Conservation (phyloP, 495 filamentous ascomycete species). For the Trichocladium uniseriatum region DNA sequence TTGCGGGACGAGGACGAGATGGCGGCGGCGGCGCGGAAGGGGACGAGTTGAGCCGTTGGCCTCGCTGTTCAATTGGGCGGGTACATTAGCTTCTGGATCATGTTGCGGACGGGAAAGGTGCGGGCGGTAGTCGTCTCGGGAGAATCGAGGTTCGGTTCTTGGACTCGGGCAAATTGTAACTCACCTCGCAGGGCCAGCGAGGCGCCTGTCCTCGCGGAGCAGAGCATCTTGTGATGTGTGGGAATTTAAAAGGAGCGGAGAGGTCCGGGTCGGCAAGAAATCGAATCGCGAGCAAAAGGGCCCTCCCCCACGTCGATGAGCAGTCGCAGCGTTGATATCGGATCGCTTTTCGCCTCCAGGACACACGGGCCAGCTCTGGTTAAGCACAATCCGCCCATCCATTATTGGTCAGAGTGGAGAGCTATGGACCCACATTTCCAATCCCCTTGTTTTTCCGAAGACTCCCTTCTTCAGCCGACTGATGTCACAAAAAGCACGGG, state of each 20-base stretch:
- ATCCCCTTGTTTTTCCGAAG: conserved; percentile 2
- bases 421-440: neutral
- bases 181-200: conserved; percentile 63
- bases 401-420: conserved; percentile 15
- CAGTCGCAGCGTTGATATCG: conserved; percentile 19
- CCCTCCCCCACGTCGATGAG: conserved; percentile 10
- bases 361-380: conserved; percentile 9
- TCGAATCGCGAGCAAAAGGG: conserved; percentile 11
- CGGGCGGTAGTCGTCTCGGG: neutral
- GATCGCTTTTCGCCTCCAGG: conserved; percentile 26
- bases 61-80: conserved; percentile 39
- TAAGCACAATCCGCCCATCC: conserved; percentile 10
- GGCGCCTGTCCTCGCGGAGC: conserved; percentile 54
- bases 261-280: conserved; percentile 11
- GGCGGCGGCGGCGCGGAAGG: conserved; percentile 53
- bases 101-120: neutral
- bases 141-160: neutral
- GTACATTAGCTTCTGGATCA: too few relatives aligned
- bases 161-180: conserved; percentile 16
- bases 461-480: too few relatives aligned
- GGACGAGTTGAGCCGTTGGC: conserved; percentile 49
- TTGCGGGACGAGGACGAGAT: conserved; percentile 55
- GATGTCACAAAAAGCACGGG: too few relatives aligned
- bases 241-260: conserved; percentile 17
- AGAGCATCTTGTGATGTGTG: conserved; percentile 45